A percentile compares a stretch with the other conserved stretches of the same genome.
These are phyloP conservation scores for Loxodes magnus DNA, from an alignment of 73 alveolate genomes.

Conservation along the genomic window DNA sequence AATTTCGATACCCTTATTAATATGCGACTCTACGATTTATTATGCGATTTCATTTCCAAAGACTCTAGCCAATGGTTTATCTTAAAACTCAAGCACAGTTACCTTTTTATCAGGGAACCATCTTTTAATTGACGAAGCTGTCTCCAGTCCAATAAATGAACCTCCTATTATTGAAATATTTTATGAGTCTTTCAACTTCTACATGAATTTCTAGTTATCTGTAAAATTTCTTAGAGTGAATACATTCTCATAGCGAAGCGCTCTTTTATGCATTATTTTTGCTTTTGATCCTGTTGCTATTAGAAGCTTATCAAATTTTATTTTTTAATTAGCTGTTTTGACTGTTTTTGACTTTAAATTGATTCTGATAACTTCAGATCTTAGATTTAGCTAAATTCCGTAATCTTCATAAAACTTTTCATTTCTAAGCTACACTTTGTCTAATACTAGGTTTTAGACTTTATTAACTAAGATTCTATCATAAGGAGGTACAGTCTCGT, in stretches of 20 bases:
- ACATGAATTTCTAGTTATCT: slow-evolving; percentile 45
- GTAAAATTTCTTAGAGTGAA: slow-evolving; percentile 36
- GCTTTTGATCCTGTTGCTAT: slow-evolving; percentile 75
- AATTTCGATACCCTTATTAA: slow-evolving; percentile 48
- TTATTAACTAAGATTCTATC: slow-evolving; percentile 67
- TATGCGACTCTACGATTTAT: slow-evolving; percentile 30
- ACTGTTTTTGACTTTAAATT: slow-evolving; percentile 32
- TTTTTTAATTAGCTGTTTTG: too few relatives aligned
- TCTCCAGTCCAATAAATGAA: slow-evolving; percentile 74
- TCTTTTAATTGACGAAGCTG: slow-evolving; percentile 46
- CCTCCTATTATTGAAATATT: slow-evolving; percentile 71
- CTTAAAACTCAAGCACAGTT: slow-evolving; percentile 37
- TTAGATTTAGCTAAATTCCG: slow-evolving; percentile 43
- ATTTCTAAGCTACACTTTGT: slow-evolving; percentile 21
- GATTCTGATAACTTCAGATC: slow-evolving; percentile 31
- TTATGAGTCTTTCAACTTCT: slow-evolving; percentile 28
- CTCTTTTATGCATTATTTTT: too few relatives aligned
- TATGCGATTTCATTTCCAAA: slow-evolving; percentile 62
- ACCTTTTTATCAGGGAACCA: slow-evolving; percentile 38
- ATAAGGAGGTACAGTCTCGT: slow-evolving; percentile 51
- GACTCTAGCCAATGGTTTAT: slow-evolving; percentile 48
- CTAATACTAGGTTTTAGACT: slow-evolving; percentile 25
- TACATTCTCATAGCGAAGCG: too few relatives aligned
- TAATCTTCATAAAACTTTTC: slow-evolving; percentile 26
- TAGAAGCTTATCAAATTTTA: slow-evolving; percentile 59